Base-by-base conservation (phyloP, 2,329 filamentous ascomycete genomes). In the Paraconiothyrium brasiliense region DNA sequence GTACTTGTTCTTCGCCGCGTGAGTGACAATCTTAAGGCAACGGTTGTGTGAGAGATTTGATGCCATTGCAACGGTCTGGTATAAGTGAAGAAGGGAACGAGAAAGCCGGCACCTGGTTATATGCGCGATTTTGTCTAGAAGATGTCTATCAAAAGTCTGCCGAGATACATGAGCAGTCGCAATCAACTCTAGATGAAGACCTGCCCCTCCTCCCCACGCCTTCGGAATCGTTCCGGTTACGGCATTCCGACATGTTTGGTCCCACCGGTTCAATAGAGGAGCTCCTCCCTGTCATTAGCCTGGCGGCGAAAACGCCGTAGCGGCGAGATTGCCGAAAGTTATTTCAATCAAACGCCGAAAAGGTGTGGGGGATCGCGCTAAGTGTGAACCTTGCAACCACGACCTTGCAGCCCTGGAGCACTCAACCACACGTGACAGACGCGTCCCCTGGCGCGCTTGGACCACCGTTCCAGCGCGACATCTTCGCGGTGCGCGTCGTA, bases 1-100 rank as follows among this genome's bases (percentile, higher is more conserved):
- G 69, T 89, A 89, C 37, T 84, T 81, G 69, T 85, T 84, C 27
- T 81, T 77, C 50, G 82, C 80, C 58, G 87, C 87, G 59, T 84
- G 83, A 68, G 86, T 81, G 70, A 89, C 83, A 70, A 89, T 86
- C 71, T 70, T 72, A 30, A 77, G 68, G 13, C 75, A 74, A 56
- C 70, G 71, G 62, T 77, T 76, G 32, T 76, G 69, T 58, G 87
- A 87, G 41, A 78, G 81, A 71, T 85, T 82, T 35, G 71, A 63
- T 1, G 85, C 86, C 41, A 86, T 86, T 61, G 84, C 81, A 35
- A 85, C 84, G 3, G 20, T 44, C 14, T 44, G 41, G 46, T 44
- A 37, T 54, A 39, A 54, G 44, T 46, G 54, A 56, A 30, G 20
- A 46, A 52, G 57, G 32, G n/a, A 32, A 34, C 37, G 43, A 11